Evolutionary conservation across 2,329 filamentous ascomycete genomes (phyloP), one percentile per base, ranked within the genome.

Genomic region (Exophiala alcalophila): DNA sequence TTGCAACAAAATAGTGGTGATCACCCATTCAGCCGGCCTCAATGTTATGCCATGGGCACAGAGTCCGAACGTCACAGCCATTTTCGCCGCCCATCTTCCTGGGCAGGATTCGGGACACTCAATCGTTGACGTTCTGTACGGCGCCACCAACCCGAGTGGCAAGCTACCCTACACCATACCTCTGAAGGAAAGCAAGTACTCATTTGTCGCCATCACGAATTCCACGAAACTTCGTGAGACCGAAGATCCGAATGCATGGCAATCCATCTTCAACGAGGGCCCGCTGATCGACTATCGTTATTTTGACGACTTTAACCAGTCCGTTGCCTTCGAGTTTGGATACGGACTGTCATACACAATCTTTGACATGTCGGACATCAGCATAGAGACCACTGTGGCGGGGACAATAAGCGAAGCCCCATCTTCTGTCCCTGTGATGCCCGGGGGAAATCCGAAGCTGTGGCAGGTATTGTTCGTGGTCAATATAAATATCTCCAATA

Each of bases 91-190:
- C 23, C 85, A 86, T 57, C 67, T 89, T 12, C 87, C 88, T 0
- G 89, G 89, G 8, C 83, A 94, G 61, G 84, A 95, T 62, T 85
- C 82, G 15, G 88, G 89, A 35, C 86, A 89, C 59, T 76, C 84
- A 2, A 78, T 94, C 40, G 77, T 78, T 8, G 86, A 94, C 56
- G 75, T 94, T n/a, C 78, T 95, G 0, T 94, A 90, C 63, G 88
- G 89, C 29, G 78, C 76, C 47, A 77, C 83, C 49, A 90, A 88
- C 66, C 87, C 87, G 1, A 79, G 78, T 19, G 89, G 79, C 36
- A 84, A 87, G 52, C 77, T 84, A 0, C 83, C 85, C 3, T 94
- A 94, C 65, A 92, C 87, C 3, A 84, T 88, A 74, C 88, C 84
- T 9, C 71, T 73, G 25, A 77, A 77, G 2, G 75, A 74, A 11